phyloP scores from a whole-genome alignment of 345 rosid genomes.

The Rhodamnia argentea region DNA sequence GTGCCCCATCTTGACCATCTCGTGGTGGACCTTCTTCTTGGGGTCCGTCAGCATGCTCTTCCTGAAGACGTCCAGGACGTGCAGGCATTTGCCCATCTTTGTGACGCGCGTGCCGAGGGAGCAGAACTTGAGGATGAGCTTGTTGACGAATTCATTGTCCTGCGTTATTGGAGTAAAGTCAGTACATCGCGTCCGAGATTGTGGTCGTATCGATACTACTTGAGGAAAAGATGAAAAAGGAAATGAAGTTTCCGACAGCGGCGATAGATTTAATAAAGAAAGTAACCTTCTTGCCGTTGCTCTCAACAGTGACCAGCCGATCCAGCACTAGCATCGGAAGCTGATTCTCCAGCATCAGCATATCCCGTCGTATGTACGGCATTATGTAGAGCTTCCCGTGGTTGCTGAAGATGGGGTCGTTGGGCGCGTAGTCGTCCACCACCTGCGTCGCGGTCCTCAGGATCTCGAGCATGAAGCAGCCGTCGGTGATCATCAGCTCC shows the following conservation, averaged over 20 bases:
- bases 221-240: neutral
- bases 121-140: slow-evolving; percentile 1
- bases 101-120: neutral
- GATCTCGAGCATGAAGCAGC: slow-evolving; percentile 7
- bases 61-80: slow-evolving; percentile 6
- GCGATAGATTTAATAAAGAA: neutral
- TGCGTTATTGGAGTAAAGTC: neutral
- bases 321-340: neutral
- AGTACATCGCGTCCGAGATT: neutral
- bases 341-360: slow-evolving; percentile 8
- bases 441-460: neutral
- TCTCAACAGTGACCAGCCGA: neutral
- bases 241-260: neutral
- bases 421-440: neutral
- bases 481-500: slow-evolving; percentile 1
- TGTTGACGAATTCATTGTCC: neutral
- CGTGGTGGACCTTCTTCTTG: neutral
- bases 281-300: neutral
- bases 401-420: slow-evolving; percentile 5
- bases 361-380: slow-evolving; percentile 1
- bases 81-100: neutral
- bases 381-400: neutral
- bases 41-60: neutral
- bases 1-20: neutral
- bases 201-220: neutral